phyloP scores from a whole-genome alignment of 768 basidiomycete species.

The Gloeostereum incarnatum region DNA sequence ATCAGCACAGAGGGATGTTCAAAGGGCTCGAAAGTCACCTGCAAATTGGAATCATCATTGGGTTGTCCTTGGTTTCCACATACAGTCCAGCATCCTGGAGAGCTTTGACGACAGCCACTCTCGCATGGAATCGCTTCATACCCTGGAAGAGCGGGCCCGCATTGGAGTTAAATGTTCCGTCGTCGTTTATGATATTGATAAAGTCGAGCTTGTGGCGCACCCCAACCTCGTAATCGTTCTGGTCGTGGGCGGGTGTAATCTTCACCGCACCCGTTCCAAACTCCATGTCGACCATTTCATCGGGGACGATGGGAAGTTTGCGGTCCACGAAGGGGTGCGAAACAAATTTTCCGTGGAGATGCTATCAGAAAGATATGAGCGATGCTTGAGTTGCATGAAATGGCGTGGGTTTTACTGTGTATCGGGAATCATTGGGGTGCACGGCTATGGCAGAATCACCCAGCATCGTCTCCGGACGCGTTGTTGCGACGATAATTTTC shows the following conservation, averaged over 20 bases:
- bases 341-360: slow-evolving; percentile 90
- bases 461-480: slow-evolving; percentile 97
- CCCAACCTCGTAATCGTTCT: slow-evolving; percentile 94
- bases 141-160: slow-evolving; percentile 82
- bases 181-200: slow-evolving; percentile 92
- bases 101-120: slow-evolving; percentile 73
- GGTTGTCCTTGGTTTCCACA: slow-evolving; percentile 90
- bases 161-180: slow-evolving; percentile 91
- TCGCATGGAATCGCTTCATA: slow-evolving; percentile 96
- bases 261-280: slow-evolving; percentile 99
- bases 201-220: slow-evolving; percentile 81
- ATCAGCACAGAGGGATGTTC: not conserved
- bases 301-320: slow-evolving; percentile 80
- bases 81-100: slow-evolving; percentile 81
- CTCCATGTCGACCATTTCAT: slow-evolving; percentile 83
- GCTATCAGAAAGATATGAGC: slow-evolving; percentile 27
- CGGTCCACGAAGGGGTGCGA: slow-evolving; percentile 84
- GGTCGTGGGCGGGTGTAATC: slow-evolving; percentile 97
- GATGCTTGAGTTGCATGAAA: not conserved
- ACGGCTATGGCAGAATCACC: slow-evolving; percentile 97
- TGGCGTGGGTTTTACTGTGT: slow-evolving; percentile 51
- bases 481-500: slow-evolving; percentile 88
- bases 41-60: slow-evolving; percentile 96
- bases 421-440: slow-evolving; percentile 86
- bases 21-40: slow-evolving; percentile 31